These are phyloP conservation scores for Aspergillus fumigatiaffinis DNA, from an alignment of 2,329 filamentous ascomycete genomes.

Conservation along the genomic window DNA sequence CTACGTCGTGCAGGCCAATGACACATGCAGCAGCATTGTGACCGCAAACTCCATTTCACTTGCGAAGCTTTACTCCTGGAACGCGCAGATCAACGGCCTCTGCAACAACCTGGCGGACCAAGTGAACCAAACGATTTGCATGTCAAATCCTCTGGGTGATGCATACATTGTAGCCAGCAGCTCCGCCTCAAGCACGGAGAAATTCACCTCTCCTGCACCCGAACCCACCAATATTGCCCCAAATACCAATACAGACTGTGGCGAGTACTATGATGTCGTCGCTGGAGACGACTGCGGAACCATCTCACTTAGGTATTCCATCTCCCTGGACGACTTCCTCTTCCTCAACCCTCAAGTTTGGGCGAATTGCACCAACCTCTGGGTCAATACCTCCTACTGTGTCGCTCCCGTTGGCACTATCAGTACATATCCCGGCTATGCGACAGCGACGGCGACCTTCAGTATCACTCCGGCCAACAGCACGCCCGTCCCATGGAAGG, in stretches of 20 bases:
- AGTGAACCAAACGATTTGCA: neutral
- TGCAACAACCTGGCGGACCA: neutral
- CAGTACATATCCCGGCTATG: neutral
- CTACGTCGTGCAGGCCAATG: neutral
- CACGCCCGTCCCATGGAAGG: neutral
- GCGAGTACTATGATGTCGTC: neutral
- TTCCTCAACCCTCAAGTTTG: constrained; percentile 4
- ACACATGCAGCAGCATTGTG: constrained; percentile 8
- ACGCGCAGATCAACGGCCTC: neutral
- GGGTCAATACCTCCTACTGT: constrained; percentile 1
- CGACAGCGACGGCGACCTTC: neutral
- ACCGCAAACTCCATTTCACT: constrained; percentile 2
- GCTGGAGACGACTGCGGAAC: constrained; percentile 1
- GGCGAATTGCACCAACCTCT: constrained; percentile 5
- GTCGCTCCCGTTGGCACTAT: constrained; percentile 3
- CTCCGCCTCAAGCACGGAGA: too few relatives aligned
- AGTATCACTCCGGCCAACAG: neutral
- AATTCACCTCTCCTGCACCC: neutral
- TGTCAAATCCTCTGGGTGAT: neutral
- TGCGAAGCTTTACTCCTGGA: constrained; percentile 20
- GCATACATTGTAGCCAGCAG: neutral
- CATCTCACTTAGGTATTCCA: constrained; percentile 1
- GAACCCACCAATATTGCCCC: neutral
- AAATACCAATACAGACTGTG: neutral
- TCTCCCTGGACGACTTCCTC: constrained; percentile 3